phyloP scores from a whole-genome alignment of 208 protist genomes.

The Spongospora subterranea region DNA sequence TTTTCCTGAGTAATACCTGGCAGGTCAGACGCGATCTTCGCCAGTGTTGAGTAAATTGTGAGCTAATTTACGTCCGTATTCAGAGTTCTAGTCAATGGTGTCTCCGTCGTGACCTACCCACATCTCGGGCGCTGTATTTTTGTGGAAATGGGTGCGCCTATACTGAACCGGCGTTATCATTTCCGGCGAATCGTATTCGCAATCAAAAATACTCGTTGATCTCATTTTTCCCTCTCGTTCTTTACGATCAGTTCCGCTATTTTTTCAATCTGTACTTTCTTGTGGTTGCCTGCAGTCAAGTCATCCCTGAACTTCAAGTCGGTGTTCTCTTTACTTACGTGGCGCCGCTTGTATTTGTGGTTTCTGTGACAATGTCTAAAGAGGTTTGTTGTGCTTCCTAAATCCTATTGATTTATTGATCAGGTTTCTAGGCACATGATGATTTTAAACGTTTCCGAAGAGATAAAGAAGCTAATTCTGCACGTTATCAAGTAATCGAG shows the following conservation, averaged over 20 bases:
- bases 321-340: slow-evolving; percentile 82
- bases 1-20: not conserved
- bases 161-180: slow-evolving; percentile 48
- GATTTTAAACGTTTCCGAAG: slow-evolving; percentile 70
- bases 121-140: not conserved
- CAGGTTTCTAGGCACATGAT: slow-evolving; percentile 66
- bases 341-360: slow-evolving; percentile 78
- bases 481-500: slow-evolving; percentile 57
- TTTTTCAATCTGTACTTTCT: slow-evolving; percentile 85
- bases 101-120: not conserved
- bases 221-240: slow-evolving; percentile 70
- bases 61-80: not conserved
- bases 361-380: slow-evolving; percentile 76
- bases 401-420: not conserved
- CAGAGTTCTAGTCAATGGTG: not conserved
- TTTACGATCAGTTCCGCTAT: slow-evolving; percentile 82
- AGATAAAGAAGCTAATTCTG: slow-evolving; percentile 69
- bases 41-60: not conserved
- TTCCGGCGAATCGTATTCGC: slow-evolving; percentile 55
- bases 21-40: not conserved
- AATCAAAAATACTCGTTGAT: slow-evolving; percentile 70
- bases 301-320: slow-evolving; percentile 75
- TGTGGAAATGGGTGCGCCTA: slow-evolving; percentile 39
- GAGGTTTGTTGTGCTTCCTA: slow-evolving; percentile 68
- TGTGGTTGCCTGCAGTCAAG: slow-evolving; percentile 76